phyloP scores from a whole-genome alignment of 108 stramenopile genomes.

The Epithemia pelagica region DNA sequence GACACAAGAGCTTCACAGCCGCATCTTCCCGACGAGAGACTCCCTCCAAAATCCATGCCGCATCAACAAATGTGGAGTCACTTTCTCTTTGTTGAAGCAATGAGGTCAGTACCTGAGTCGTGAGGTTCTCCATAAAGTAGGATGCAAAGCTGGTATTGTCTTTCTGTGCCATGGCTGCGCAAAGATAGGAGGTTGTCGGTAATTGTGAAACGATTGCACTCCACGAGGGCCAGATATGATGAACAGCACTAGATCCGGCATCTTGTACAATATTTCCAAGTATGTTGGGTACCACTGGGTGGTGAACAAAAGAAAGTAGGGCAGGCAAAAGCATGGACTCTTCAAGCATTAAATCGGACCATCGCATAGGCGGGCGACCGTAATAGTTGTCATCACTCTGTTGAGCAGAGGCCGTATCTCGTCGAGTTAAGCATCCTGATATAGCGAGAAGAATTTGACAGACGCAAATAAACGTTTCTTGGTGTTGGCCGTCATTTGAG shows the following conservation, averaged over 20 bases:
- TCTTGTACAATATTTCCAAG: neutral
- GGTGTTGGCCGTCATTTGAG: neutral
- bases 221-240: neutral
- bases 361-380: neutral
- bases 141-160: neutral
- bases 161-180: neutral
- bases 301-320: neutral
- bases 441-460: too few relatives aligned
- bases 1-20: neutral
- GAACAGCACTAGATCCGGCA: neutral
- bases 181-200: neutral
- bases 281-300: neutral
- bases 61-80: neutral
- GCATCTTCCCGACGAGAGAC: conserved; percentile 3
- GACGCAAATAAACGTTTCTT: neutral
- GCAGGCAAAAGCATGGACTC: neutral
- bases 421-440: too few relatives aligned
- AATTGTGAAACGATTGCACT: neutral
- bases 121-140: neutral
- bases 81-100: neutral
- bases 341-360: neutral
- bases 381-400: neutral
- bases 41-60: conserved; percentile 2
- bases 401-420: too few relatives aligned
- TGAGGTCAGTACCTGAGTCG: neutral